A percentile compares a stretch with the other conserved stretches of the same genome.
Evolutionary conservation across 1,284 basidiomycete genomes (phyloP).

Genomic region (Cutaneotrichosporon mucoides): DNA sequence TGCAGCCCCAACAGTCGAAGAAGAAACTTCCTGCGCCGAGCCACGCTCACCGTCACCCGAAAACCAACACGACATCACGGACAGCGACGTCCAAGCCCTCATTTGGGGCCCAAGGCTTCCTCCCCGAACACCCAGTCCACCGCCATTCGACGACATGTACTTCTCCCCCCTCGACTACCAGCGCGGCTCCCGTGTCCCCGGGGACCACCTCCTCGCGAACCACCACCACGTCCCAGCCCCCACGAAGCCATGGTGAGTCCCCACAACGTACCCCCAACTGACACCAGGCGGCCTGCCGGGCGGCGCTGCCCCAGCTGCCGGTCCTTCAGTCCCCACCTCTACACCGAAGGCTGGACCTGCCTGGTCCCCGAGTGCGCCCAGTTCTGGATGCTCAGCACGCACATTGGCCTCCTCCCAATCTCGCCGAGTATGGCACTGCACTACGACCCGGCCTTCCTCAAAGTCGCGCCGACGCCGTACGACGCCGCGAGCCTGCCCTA

Average conservation of each 20-base stretch:
- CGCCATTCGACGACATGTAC: neutral
- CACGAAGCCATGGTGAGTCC: neutral
- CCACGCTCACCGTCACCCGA: too few relatives aligned
- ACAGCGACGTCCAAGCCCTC: neutral
- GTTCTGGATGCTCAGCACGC: slow-evolving; percentile 36
- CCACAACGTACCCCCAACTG: neutral
- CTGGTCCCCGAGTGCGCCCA: slow-evolving; percentile 24
- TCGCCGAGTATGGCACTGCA: slow-evolving; percentile 28
- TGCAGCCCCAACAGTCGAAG: too few relatives aligned
- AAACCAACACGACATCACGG: too few relatives aligned
- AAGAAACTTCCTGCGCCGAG: too few relatives aligned
- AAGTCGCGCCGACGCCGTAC: slow-evolving; percentile 10
- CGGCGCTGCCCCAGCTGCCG: slow-evolving; percentile 21
- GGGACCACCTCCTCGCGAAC: neutral
- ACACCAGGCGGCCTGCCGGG: neutral
- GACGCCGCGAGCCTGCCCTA: slow-evolving; percentile 21
- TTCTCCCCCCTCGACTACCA: neutral
- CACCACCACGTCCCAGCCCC: neutral
- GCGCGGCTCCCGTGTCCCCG: neutral
- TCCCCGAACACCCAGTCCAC: too few relatives aligned
- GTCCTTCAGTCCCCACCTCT: slow-evolving; percentile 22
- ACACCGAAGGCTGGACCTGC: slow-evolving; percentile 36
- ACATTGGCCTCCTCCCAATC: slow-evolving; percentile 25
- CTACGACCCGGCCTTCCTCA: slow-evolving; percentile 25
- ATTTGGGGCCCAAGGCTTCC: neutral